These are phyloP conservation scores for Kentomonas sorsogonicus DNA, from an alignment of 208 protist genomes.

Conservation along the genomic window DNA sequence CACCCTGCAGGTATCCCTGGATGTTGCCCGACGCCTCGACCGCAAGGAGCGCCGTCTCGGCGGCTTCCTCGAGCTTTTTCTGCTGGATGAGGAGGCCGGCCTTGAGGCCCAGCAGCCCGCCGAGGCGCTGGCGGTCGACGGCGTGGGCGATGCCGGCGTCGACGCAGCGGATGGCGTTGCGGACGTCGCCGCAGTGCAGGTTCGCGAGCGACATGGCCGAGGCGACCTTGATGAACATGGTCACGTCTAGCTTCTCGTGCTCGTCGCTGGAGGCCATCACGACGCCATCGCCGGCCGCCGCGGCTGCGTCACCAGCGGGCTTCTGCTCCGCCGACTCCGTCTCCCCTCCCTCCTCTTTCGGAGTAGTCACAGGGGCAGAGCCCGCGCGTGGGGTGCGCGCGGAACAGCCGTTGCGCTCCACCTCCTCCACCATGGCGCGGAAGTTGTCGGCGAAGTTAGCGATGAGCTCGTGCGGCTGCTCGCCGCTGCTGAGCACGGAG, in stretches of 20 bases:
- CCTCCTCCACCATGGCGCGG: constrained; percentile 66
- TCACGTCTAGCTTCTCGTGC: constrained; percentile 72
- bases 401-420: constrained; percentile 74
- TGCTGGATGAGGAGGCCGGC: constrained; percentile 67
- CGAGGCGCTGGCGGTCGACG: constrained; percentile 48
- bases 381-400: neutral
- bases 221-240: constrained; percentile 70
- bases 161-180: constrained; percentile 65
- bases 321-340: constrained; percentile 7
- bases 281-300: constrained; percentile 10
- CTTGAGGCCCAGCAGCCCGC: constrained; percentile 80
- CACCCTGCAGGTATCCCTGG: constrained; percentile 80
- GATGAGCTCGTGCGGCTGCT: constrained; percentile 71
- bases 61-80: constrained; percentile 65
- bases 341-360: constrained; percentile 8
- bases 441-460: constrained; percentile 78
- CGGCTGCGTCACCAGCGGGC: no score
- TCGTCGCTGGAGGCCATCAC: constrained; percentile 52
- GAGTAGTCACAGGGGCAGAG: neutral
- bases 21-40: constrained; percentile 63
- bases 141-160: constrained; percentile 65
- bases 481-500: constrained; percentile 28
- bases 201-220: constrained; percentile 82
- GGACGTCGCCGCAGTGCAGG: constrained; percentile 67
- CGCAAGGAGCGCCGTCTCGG: constrained; percentile 47